These are phyloP conservation scores for Hemileia vastatrix DNA, from an alignment of 1,284 basidiomycete genomes.

Conservation along the genomic window DNA sequence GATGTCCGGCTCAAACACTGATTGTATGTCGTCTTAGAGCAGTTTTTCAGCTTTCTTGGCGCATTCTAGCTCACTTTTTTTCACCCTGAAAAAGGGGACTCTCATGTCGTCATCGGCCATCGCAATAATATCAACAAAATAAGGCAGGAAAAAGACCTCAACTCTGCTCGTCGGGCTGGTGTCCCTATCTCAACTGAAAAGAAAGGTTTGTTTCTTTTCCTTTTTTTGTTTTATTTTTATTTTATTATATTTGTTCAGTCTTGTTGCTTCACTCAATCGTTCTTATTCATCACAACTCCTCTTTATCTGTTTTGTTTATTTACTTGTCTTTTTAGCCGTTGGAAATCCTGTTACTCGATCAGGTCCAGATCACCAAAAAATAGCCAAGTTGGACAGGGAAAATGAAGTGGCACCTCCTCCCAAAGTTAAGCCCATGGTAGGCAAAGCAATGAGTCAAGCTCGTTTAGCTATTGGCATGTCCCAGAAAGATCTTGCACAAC, in stretches of 20 bases:
- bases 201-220: conserved; percentile 10
- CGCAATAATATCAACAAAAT: not conserved
- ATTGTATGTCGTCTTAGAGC: too few relatives aligned
- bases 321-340: not conserved
- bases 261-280: not conserved
- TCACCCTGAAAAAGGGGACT: conserved; percentile 1
- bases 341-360: conserved; percentile 8
- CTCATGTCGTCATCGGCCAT: conserved; percentile 16
- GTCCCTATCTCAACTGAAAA: conserved; percentile 3
- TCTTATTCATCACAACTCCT: not conserved
- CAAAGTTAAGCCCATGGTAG: conserved; percentile 8
- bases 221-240: not conserved
- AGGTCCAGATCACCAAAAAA: conserved; percentile 18
- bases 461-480: conserved; percentile 11
- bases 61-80: too few relatives aligned
- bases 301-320: not conserved
- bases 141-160: conserved; percentile 15
- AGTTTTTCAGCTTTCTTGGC: too few relatives aligned
- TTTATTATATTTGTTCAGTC: not conserved
- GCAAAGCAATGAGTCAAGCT: conserved; percentile 18
- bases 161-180: conserved; percentile 16
- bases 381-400: conserved; percentile 13
- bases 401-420: conserved; percentile 19
- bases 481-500: conserved; percentile 14
- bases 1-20: too few relatives aligned